phyloP scores from a whole-genome alignment of 192 early-diverging fungal species.

The Entrophospora sp. region DNA sequence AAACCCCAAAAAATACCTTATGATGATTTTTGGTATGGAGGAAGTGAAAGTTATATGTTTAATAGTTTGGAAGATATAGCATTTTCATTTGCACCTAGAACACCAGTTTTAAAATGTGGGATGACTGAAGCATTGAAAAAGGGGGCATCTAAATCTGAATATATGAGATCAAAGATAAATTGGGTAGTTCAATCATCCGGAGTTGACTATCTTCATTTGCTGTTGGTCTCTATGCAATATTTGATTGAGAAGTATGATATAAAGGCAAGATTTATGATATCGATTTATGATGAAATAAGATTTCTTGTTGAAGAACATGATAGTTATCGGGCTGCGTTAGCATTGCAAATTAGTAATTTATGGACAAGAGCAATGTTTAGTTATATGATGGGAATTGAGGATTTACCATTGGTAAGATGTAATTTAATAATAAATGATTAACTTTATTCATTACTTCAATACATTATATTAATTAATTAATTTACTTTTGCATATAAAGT shows the following conservation, averaged over 20 bases:
- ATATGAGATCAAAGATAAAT: constrained; percentile 82
- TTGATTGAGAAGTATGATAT: constrained; percentile 70
- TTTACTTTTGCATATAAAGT: constrained; percentile 26
- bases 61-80: constrained; percentile 84
- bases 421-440: too few species aligned
- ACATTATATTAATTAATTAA: not conserved
- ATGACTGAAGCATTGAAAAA: constrained; percentile 81
- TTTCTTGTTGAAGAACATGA: constrained; percentile 79
- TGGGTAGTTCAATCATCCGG: constrained; percentile 98
- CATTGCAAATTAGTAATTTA: constrained; percentile 84
- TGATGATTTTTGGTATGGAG: constrained; percentile 72
- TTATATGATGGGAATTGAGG: constrained; percentile 71
- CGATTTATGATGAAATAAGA: constrained; percentile 91
- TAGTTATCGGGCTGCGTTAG: constrained; percentile 60
- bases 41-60: constrained; percentile 91
- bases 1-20: constrained; percentile 22
- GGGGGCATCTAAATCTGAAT: constrained; percentile 47
- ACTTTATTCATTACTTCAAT: not conserved
- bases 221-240: constrained; percentile 82
- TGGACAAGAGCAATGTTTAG: constrained; percentile 90
- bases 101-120: constrained; percentile 78
- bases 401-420: constrained; percentile 75
- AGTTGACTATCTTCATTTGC: constrained; percentile 91
- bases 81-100: constrained; percentile 56
- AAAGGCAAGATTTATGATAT: constrained; percentile 75